A percentile compares a stretch with the other conserved stretches of the same genome.
Evolutionary conservation across 2,329 filamentous ascomycete genomes (phyloP).

Genomic region (Aspergillus fumigatus): DNA sequence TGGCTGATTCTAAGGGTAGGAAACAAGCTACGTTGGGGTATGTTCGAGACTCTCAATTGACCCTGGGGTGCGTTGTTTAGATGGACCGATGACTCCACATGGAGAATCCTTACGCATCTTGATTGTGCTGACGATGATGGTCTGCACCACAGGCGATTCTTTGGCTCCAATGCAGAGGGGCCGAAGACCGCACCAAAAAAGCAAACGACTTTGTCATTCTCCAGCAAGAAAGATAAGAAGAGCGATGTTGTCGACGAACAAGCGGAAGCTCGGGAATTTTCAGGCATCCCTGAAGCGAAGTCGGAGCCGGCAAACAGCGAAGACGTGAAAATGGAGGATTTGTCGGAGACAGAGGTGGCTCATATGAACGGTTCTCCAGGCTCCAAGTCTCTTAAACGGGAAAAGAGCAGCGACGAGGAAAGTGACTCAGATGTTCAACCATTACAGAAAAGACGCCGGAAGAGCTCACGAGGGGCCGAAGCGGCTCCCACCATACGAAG

Average conservation of each 20-base stretch:
- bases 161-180: constrained; percentile 61
- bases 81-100: not conserved
- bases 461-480: constrained; percentile 29
- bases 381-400: constrained; percentile 13
- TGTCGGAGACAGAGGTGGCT: not conserved
- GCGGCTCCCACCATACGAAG: constrained; percentile 28
- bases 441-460: constrained; percentile 50
- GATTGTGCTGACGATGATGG: constrained; percentile 3
- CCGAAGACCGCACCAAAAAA: constrained; percentile 55
- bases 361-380: constrained; percentile 1
- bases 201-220: constrained; percentile 76
- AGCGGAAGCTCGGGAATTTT: constrained; percentile 20
- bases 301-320: constrained; percentile 9
- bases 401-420: constrained; percentile 37
- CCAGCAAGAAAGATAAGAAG: constrained; percentile 48
- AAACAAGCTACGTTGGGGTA: constrained; percentile 89
- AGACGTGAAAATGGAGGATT: constrained; percentile 11
- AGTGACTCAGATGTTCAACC: constrained; percentile 57
- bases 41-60: constrained; percentile 69
- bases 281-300: not conserved
- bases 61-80: constrained; percentile 59
- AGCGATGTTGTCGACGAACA: constrained; percentile 23
- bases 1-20: constrained; percentile 18
- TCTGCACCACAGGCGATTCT: constrained; percentile 69
- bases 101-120: not conserved